Evolutionary conservation across 352 stramenopile species (phyloP).

Genomic region (Pythium phragmitis): DNA sequence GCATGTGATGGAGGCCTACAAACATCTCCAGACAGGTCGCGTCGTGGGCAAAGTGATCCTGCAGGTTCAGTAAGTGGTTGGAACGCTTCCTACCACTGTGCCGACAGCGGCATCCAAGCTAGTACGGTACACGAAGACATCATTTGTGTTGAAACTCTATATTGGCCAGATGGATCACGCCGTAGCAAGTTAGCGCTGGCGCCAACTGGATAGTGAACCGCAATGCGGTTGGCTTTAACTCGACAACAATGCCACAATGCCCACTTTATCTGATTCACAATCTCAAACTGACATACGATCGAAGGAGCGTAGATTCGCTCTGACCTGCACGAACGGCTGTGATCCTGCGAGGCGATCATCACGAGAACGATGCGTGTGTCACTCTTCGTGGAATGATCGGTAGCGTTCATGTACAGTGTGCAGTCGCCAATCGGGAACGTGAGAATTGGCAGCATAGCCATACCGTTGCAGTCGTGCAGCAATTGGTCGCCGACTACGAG

Average conservation of each 20-base stretch:
- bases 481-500: background rate
- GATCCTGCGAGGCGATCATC: conserved; percentile 1
- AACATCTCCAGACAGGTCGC: conserved; percentile 39
- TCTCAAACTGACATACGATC: conserved; percentile 11
- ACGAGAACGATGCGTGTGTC: background rate
- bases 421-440: conserved; percentile 4
- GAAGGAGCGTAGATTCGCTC: conserved; percentile 12
- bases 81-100: too few species aligned
- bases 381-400: conserved; percentile 8
- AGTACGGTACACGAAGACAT: too few species aligned
- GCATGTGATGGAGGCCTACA: conserved; percentile 37
- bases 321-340: background rate
- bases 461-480: conserved; percentile 2
- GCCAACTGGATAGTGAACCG: too few species aligned
- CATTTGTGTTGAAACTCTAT: too few species aligned
- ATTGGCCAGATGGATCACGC: too few species aligned
- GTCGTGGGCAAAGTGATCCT: conserved; percentile 27
- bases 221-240: too few species aligned
- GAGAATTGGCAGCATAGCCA: background rate
- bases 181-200: too few species aligned
- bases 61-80: conserved; percentile 3
- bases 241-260: too few species aligned
- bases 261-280: background rate
- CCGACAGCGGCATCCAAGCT: too few species aligned
- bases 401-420: conserved; percentile 8